Percentiles rank a stretch among this genome's conserved stretches.
phyloP scores from a whole-genome alignment of 2,329 filamentous ascomycete species.

The Ophiostoma montium region DNA sequence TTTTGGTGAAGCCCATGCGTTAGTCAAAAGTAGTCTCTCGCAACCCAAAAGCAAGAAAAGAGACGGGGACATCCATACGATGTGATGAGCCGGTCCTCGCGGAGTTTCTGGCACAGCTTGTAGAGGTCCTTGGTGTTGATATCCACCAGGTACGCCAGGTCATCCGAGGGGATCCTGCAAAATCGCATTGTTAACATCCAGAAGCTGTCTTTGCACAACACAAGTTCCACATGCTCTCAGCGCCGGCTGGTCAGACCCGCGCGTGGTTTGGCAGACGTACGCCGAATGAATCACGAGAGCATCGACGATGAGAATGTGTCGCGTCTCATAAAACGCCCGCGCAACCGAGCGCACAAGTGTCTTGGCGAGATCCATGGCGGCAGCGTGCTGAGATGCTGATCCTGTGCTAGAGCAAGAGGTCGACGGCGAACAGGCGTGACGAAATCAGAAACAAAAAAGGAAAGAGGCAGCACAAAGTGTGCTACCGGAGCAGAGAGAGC shows the following conservation, averaged over 20 bases:
- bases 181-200: not conserved
- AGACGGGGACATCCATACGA: slow-evolving; percentile 38
- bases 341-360: slow-evolving; percentile 75
- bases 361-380: slow-evolving; percentile 41
- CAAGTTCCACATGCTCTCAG: slow-evolving; percentile 17
- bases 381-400: not conserved
- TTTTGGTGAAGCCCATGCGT: slow-evolving; percentile 19
- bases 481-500: slow-evolving; percentile 8
- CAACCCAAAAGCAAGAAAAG: not conserved
- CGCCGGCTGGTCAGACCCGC: not conserved
- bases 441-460: not conserved
- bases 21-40: not conserved
- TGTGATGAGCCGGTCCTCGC: slow-evolving; percentile 72
- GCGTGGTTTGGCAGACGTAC: slow-evolving; percentile 32
- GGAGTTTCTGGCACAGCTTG: slow-evolving; percentile 72
- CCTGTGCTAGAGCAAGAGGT: not conserved
- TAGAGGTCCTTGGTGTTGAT: slow-evolving; percentile 88
- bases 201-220: slow-evolving; percentile 23
- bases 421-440: not conserved
- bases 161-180: slow-evolving; percentile 55
- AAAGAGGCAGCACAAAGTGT: slow-evolving; percentile 6
- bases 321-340: slow-evolving; percentile 75
- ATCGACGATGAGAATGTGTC: slow-evolving; percentile 74
- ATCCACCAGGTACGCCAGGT: slow-evolving; percentile 72
- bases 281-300: slow-evolving; percentile 70